Percentiles rank a stretch among this genome's conserved stretches.
Evolutionary conservation across 371 early-diverging fungal species (phyloP).

Genomic region (Rhizomucor pusillus): DNA sequence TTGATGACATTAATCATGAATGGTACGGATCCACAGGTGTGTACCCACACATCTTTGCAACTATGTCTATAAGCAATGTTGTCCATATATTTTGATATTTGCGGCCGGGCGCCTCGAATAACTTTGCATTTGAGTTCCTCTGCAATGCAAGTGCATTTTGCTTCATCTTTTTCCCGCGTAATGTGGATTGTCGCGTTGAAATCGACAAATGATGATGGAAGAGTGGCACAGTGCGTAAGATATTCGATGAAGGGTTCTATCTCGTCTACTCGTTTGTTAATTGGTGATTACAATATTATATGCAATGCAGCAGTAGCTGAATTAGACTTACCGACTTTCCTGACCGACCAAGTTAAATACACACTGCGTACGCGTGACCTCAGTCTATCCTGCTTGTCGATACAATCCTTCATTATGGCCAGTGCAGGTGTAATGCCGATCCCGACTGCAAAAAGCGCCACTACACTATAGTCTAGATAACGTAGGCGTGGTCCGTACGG

Average conservation of each 20-base stretch:
- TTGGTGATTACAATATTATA: too few relatives aligned
- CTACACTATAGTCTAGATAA: slow-evolving; percentile 36
- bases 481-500: slow-evolving; percentile 43
- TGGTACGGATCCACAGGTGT: slow-evolving; percentile 33
- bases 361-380: slow-evolving; percentile 24
- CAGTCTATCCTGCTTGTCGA: slow-evolving; percentile 30
- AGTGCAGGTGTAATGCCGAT: slow-evolving; percentile 47
- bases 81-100: slow-evolving; percentile 19
- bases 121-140: slow-evolving; percentile 4
- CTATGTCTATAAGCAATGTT: slow-evolving; percentile 9
- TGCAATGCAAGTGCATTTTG: slow-evolving; percentile 4
- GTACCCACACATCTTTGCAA: slow-evolving; percentile 24
- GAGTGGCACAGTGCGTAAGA: slow-evolving; percentile 26
- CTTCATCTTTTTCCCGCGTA: slow-evolving; percentile 22
- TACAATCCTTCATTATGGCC: slow-evolving; percentile 36
- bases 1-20: slow-evolving; percentile 36
- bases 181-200: slow-evolving; percentile 28
- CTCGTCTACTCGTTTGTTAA: too few relatives aligned
- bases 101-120: slow-evolving; percentile 24
- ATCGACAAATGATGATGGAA: slow-evolving; percentile 16
- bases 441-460: slow-evolving; percentile 36
- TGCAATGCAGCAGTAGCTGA: neutral
- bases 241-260: slow-evolving; percentile 28
- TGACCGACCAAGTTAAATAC: slow-evolving; percentile 39
- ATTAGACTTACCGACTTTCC: slow-evolving; percentile 21